A percentile compares a stretch with the other conserved stretches of the same genome.
These are phyloP conservation scores for Aspergillus sergii DNA, from an alignment of 2,329 filamentous ascomycete species.

Conservation along the genomic window DNA sequence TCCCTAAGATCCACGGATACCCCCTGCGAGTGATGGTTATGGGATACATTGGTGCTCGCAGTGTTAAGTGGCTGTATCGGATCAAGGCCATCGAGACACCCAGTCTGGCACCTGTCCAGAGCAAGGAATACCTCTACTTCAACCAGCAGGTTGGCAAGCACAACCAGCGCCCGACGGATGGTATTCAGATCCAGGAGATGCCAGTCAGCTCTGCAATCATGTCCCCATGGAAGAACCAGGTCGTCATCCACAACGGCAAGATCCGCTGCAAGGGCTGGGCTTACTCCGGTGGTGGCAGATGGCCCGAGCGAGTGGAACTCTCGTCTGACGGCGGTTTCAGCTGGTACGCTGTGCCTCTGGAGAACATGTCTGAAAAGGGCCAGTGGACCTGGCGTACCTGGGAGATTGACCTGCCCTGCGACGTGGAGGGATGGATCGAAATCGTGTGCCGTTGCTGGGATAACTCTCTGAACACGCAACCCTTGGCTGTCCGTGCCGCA, in stretches of 20 bases:
- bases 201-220: conserved; percentile 70
- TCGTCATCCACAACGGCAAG: conserved; percentile 61
- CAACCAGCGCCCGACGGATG: conserved; percentile 61
- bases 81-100: conserved; percentile 63
- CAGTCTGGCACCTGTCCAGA: conserved; percentile 63
- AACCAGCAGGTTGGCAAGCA: conserved; percentile 70
- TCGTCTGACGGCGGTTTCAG: conserved; percentile 64
- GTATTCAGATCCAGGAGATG: conserved; percentile 72
- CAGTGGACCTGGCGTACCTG: conserved; percentile 67
- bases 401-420: conserved; percentile 64
- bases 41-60: conserved; percentile 69
- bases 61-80: conserved; percentile 65
- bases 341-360: conserved; percentile 65
- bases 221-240: conserved; percentile 62
- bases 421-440: conserved; percentile 64
- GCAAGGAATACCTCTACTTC: conserved; percentile 69
- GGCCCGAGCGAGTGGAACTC: conserved; percentile 66
- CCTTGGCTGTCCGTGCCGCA: conserved; percentile 55
- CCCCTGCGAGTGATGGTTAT: conserved; percentile 65
- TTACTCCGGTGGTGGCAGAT: conserved; percentile 60
- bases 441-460: conserved; percentile 64
- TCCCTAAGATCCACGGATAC: conserved; percentile 68
- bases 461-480: conserved; percentile 64
- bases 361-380: conserved; percentile 64
- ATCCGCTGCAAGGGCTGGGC: conserved; percentile 63